Base-by-base conservation (phyloP, 2,329 filamentous ascomycete genomes). In the Penicillium sp. region DNA sequence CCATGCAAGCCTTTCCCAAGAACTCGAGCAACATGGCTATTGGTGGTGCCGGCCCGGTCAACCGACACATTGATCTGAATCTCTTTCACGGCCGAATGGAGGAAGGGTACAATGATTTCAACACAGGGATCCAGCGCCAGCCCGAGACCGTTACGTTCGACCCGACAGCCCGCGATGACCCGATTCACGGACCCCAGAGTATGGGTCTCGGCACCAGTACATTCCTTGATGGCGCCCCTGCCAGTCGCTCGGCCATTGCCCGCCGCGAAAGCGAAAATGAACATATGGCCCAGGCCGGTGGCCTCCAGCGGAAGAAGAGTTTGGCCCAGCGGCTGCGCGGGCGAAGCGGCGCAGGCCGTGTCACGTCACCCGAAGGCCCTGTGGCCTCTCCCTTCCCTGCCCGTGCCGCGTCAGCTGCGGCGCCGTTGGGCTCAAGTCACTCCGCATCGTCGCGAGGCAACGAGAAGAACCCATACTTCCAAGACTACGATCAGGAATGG, bases 1-100 rank as follows among this genome's bases (percentile, higher is more conserved):
- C 92, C 0, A 95, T 98, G 87, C 82, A 94, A 61, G 92, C 92
- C 2, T 98, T 96, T 65, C 87, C 92, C 14, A 85, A 86, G 56
- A 87, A 85, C 54, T 95, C 88, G 1, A 76, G 85, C 44, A 98
- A 98, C 71, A 96, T 95, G 71, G 82, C 82, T 1, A 69, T 98
- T 9, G 90, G 90, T 39, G 92, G 92, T 9, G 74, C 86, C 10
- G 92, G 90, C 2, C 90, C 92, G 1, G 65, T 93, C 35, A 90
- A 93, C 57, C 74, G 75, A 35, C 80, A 83, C 42, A 80, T 92
- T 16, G 86, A 96, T 59, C 81, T 95, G 52, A 81, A 85, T 39
- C 77, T 82, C n/a, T 88, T 95, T 64, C 81, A 95, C 71, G 92
- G 92, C 32, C 76, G 79, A 37, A 82, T 81, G 31, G 79, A 83